Conservation (phyloP, 2,329 filamentous ascomycete species). For the Alternaria novae-zelandiae region DNA sequence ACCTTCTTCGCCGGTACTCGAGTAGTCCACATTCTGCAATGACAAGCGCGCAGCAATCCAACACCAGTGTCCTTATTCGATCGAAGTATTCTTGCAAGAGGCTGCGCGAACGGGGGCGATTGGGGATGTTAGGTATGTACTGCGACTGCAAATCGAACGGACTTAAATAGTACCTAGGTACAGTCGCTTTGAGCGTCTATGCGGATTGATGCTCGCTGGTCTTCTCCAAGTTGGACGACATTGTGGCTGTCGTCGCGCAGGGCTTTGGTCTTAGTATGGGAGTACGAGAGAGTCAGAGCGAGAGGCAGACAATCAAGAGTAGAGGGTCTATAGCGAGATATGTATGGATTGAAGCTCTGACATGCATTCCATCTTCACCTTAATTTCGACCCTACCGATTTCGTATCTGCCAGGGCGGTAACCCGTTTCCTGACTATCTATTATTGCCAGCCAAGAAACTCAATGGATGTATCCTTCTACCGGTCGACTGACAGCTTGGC, state of each 20-base stretch:
- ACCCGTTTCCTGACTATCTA: background rate
- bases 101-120: too few relatives aligned
- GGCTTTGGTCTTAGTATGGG: background rate
- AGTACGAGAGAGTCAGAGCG: background rate
- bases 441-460: fast-evolving
- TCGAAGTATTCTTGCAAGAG: too few relatives aligned
- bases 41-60: background rate
- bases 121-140: too few relatives aligned
- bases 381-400: background rate
- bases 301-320: background rate
- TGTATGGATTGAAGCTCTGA: background rate
- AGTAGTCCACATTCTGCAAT: fast-evolving
- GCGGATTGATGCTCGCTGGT: background rate
- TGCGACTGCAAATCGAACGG: too few relatives aligned
- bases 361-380: background rate
- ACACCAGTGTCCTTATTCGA: background rate
- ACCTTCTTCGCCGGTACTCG: background rate
- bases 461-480: background rate
- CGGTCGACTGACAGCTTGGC: background rate
- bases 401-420: background rate
- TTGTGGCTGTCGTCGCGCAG: background rate
- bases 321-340: background rate
- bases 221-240: background rate
- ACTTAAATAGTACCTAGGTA: too few relatives aligned
- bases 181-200: background rate